phyloP scores from a whole-genome alignment of 164 flowering plant species.

The Nelumbo lutea region DNA sequence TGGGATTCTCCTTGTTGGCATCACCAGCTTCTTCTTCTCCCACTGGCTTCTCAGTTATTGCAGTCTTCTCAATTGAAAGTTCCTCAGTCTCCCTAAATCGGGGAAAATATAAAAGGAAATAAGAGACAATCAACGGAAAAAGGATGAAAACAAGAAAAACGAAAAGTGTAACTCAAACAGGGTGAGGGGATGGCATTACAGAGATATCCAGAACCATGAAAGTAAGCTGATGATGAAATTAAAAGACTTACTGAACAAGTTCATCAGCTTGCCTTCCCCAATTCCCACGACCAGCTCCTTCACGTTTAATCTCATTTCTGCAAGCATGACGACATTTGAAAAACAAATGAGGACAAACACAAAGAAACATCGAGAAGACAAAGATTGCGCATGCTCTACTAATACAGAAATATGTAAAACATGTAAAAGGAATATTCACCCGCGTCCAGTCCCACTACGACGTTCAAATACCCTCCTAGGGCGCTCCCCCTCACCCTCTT shows the following conservation, averaged over 20 bases:
- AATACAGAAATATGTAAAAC: not conserved
- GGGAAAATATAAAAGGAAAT: not conserved
- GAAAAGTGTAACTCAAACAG: not conserved
- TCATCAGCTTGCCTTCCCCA: slow-evolving; percentile 71
- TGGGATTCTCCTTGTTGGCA: slow-evolving; percentile 37
- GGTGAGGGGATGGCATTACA: not conserved
- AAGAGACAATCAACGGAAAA: not conserved
- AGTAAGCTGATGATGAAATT: not conserved
- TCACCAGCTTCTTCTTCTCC: slow-evolving; percentile 36
- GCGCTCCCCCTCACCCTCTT: slow-evolving; percentile 44
- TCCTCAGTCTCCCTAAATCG: slow-evolving; percentile 35
- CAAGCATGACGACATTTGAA: not conserved
- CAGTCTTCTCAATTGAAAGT: slow-evolving; percentile 29
- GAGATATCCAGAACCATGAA: not conserved
- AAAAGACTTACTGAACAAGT: slow-evolving; percentile 35
- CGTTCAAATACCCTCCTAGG: slow-evolving; percentile 54
- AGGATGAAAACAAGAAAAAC: not conserved
- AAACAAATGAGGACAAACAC: not conserved
- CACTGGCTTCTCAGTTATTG: slow-evolving; percentile 32
- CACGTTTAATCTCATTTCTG: slow-evolving; percentile 56
- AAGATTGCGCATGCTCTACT: not conserved
- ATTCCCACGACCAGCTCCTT: slow-evolving; percentile 61
- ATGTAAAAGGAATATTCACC: slow-evolving; percentile 27
- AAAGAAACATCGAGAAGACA: not conserved
- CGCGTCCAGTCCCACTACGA: slow-evolving; percentile 63